A percentile compares a stretch with the other conserved stretches of the same genome.
These are phyloP conservation scores for Eutrema japonicum DNA, from an alignment of 345 rosid genomes.

Conservation along the genomic window DNA sequence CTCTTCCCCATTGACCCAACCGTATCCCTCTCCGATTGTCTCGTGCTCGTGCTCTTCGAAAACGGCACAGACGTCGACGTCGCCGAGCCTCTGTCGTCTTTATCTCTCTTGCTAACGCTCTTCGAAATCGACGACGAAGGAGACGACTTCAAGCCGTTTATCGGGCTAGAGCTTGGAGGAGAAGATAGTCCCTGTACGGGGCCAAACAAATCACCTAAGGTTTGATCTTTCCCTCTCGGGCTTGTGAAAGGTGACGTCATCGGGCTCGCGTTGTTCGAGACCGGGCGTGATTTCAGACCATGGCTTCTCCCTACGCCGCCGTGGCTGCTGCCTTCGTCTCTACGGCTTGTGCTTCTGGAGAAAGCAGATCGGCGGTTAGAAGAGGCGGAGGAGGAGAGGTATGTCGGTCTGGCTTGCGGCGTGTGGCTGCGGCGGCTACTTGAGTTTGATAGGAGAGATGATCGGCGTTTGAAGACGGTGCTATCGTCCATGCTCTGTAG, in stretches of 20 bases:
- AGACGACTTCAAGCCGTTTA: conserved; percentile 20
- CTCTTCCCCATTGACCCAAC: conserved; percentile 45
- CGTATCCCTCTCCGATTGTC: conserved; percentile 28
- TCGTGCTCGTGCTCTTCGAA: conserved; percentile 47
- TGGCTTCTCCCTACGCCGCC: conserved; percentile 23
- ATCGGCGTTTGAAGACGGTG: conserved; percentile 43
- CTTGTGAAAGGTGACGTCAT: conserved; percentile 40
- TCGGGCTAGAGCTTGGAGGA: conserved; percentile 38
- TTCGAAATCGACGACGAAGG: conserved; percentile 30
- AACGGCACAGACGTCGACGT: conserved; percentile 34
- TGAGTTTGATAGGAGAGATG: conserved; percentile 44
- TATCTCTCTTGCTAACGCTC: conserved; percentile 43
- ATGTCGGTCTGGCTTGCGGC: conserved; percentile 52
- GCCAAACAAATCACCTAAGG: conserved; percentile 35
- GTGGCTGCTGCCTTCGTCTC: conserved; percentile 44
- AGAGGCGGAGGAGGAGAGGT: conserved; percentile 44
- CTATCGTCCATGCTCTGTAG: conserved; percentile 53
- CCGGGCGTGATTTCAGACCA: conserved; percentile 42
- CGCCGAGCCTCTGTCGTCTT: conserved; percentile 22
- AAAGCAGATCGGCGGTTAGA: conserved; percentile 35
- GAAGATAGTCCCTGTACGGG: conserved; percentile 11
- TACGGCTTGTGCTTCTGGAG: conserved; percentile 40
- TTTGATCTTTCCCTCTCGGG: conserved; percentile 40
- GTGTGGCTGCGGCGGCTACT: conserved; percentile 54
- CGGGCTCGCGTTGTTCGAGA: conserved; percentile 37